Evolutionary conservation across 1,284 basidiomycete species (phyloP).

Genomic region (Retiboletus fuscus): DNA sequence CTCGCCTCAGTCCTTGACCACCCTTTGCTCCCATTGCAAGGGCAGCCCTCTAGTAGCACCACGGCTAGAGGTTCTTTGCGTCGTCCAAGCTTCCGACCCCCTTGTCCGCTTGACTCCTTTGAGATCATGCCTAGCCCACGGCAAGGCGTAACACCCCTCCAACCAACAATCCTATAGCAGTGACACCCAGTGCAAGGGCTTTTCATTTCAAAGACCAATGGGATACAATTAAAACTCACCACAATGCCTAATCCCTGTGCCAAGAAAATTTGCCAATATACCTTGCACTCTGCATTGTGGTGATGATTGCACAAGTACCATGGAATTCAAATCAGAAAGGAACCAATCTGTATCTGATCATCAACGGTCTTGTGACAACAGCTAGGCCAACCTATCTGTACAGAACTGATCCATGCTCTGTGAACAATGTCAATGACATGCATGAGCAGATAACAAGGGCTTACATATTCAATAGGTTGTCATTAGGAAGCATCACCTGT

Average conservation of each 20-base stretch:
- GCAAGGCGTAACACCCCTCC: no score
- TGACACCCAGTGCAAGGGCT: conserved; percentile 57
- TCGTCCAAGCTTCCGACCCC: no score
- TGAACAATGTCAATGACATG: conserved; percentile 13
- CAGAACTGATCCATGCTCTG: conserved; percentile 56
- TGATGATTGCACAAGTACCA: background rate
- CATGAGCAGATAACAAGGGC: background rate
- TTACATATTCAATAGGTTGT: conserved; percentile 48
- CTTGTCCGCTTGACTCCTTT: no score
- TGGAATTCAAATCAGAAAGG: background rate
- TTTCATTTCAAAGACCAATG: conserved; percentile 62
- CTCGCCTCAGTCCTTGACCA: no score
- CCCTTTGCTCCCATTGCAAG: no score
- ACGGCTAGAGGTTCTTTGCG: no score
- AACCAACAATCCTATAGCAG: conserved; percentile 55
- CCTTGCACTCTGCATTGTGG: conserved; percentile 55
- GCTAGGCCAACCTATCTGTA: conserved; percentile 39
- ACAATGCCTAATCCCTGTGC: conserved; percentile 62
- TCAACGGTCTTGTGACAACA: background rate
- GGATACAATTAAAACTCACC: conserved; percentile 51
- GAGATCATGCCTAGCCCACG: no score
- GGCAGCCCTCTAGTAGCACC: no score
- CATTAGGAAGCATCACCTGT: conserved; percentile 41
- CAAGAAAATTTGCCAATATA: conserved; percentile 66
- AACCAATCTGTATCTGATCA: background rate